phyloP scores from a whole-genome alignment of 768 basidiomycete species.

The Asterophora parasitica region DNA sequence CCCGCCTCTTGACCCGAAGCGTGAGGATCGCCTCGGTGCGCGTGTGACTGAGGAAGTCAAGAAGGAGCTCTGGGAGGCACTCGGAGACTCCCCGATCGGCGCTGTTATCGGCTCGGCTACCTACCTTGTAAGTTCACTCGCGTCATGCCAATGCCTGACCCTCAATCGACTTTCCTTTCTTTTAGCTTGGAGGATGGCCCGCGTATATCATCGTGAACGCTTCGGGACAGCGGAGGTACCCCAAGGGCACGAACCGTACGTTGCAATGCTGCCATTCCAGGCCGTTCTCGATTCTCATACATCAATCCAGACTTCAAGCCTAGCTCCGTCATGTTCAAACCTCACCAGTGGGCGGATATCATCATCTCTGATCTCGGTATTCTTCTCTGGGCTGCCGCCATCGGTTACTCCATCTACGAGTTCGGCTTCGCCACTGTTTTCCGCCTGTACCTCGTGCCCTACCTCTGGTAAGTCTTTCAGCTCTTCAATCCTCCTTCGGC shows the following conservation, averaged over 20 bases:
- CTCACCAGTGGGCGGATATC: constrained; percentile 73
- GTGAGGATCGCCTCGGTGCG: constrained; percentile 61
- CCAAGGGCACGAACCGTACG: constrained; percentile 74
- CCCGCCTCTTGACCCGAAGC: constrained; percentile 60
- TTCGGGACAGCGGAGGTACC: constrained; percentile 82
- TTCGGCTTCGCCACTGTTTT: constrained; percentile 71
- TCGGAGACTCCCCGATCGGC: constrained; percentile 87
- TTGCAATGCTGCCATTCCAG: constrained; percentile 6
- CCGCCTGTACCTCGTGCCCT: constrained; percentile 80
- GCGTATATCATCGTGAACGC: constrained; percentile 79
- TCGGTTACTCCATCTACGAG: constrained; percentile 51
- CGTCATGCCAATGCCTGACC: background rate
- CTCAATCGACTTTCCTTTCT: background rate
- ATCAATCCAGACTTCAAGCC: constrained; percentile 65
- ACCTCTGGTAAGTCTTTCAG: constrained; percentile 59
- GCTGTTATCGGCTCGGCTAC: constrained; percentile 46
- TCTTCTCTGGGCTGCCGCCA: constrained; percentile 58
- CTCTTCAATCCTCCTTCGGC: background rate
- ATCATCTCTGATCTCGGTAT: constrained; percentile 82
- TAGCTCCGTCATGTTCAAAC: constrained; percentile 72
- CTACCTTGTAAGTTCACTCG: constrained; percentile 51
- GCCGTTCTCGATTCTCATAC: background rate
- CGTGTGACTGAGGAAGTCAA: constrained; percentile 63
- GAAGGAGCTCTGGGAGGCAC: constrained; percentile 75
- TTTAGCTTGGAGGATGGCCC: constrained; percentile 79